Evolutionary conservation across 306 rosid genomes (phyloP), one percentile per base, ranked within the genome.

Genomic region (Pachyrhizus erosus): DNA sequence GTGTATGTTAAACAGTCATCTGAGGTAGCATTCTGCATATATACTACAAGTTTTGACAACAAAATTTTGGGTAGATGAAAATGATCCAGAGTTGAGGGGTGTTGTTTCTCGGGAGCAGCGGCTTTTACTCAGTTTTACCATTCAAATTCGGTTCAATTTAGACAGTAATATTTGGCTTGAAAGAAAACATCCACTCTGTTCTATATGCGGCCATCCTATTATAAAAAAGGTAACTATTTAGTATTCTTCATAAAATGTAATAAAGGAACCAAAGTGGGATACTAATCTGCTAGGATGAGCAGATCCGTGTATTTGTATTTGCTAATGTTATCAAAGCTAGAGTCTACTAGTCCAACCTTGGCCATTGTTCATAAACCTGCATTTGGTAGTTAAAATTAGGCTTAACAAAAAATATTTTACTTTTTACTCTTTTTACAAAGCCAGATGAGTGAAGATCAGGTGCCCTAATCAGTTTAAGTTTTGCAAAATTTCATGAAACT

Each of bases 141-240:
- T 65, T 34, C 26, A 33, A 65, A 33, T 33, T 15, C 7, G 2
- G 26, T 5, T 15, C 24, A 24, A 69, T 70, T n/a, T 24, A 31
- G 49, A 51, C 51, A 74, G 3, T 39, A n/a, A 55, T 60, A 27
- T 40, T 74, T 39, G 80, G 58, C 69, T 40, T 42, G n/a, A 27
- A 26, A 5, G 40, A 61, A 42, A 76, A 61, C 7, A 61, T n/a
- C 26, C 40, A 58, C 12, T 42, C 9, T 5, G 69, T 60, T 42
- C 23, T 2, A 5, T 51, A 33, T 54, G 67, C 13, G 51, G 21
- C 61, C 64, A 29, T 17, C 12, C 18, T 29, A 51, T 73, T 10
- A 18, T 31, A 51, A 31, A 31, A 31, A 52, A 18, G 7, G 27
- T 48, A 9, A 43, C 64, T 33, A 54, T 13, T 64, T 17, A 33